Percentiles rank a stretch among this genome's conserved stretches.
phyloP scores from a whole-genome alignment of 2,329 filamentous ascomycete genomes.

The Trichoderma guizhouense region DNA sequence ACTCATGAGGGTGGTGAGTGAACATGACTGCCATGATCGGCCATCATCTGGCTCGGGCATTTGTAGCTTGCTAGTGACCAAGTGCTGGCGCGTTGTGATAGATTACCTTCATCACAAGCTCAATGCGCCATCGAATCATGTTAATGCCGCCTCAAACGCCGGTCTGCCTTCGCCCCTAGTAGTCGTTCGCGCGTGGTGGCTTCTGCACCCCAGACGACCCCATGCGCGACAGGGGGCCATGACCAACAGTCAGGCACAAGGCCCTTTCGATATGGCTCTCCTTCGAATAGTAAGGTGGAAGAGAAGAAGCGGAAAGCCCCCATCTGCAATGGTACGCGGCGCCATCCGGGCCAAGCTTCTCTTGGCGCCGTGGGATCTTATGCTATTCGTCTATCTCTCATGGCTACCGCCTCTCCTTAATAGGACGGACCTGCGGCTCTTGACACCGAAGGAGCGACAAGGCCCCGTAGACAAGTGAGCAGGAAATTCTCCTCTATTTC shows the following conservation, averaged over 20 bases:
- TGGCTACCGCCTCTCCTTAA: neutral
- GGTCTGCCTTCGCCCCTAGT: neutral
- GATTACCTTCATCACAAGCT: constrained; percentile 13
- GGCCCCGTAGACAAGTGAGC: neutral
- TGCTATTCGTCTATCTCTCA: neutral
- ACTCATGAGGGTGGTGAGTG: neutral
- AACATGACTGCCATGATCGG: constrained; percentile 1
- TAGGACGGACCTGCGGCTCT: neutral
- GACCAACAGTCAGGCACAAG: constrained; percentile 10
- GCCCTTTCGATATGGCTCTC: neutral
- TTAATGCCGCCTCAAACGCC: constrained; percentile 15
- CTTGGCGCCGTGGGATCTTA: neutral
- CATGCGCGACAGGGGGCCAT: neutral
- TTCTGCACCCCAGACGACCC: constrained; percentile 19
- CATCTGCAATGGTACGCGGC: neutral
- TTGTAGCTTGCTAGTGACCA: neutral
- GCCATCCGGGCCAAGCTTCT: constrained; percentile 16
- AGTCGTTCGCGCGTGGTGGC: constrained; percentile 2
- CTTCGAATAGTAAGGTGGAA: neutral
- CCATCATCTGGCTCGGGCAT: constrained; percentile 12
- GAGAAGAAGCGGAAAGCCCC: neutral
- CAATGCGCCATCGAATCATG: constrained; percentile 12
- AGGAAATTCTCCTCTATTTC: neutral
- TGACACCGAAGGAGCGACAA: neutral
- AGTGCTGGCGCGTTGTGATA: neutral